Conservation (phyloP, 768 basidiomycete genomes). For the Termitomyces eurrhizus region DNA sequence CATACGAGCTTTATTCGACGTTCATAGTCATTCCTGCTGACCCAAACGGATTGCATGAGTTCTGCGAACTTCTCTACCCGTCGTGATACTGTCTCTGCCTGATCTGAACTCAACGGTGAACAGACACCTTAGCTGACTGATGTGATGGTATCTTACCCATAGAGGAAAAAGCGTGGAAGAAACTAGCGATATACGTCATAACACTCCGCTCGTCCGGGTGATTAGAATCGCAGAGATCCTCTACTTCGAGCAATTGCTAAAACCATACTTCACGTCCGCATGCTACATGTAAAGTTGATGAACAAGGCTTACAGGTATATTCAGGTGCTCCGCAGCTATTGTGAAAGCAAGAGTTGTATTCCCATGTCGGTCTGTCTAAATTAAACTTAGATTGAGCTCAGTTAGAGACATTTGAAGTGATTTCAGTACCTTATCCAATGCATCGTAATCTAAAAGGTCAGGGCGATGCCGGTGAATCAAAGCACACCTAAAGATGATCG, state of each 20-base stretch:
- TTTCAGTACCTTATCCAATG: conserved; percentile 66
- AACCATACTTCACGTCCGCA: background rate
- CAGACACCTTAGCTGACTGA: background rate
- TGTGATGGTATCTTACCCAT: conserved; percentile 59
- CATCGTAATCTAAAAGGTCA: conserved; percentile 87
- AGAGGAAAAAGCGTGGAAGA: conserved; percentile 96
- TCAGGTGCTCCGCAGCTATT: conserved; percentile 82
- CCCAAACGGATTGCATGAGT: conserved; percentile 90
- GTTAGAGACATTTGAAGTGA: background rate
- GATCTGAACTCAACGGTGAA: conserved; percentile 50
- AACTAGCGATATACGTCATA: conserved; percentile 98
- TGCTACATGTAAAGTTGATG: background rate
- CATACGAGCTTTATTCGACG: conserved; percentile 71
- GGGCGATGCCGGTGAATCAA: conserved; percentile 97
- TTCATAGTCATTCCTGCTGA: conserved; percentile 88
- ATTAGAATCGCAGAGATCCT: conserved; percentile 86
- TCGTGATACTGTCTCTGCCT: conserved; percentile 90
- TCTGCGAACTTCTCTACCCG: conserved; percentile 96
- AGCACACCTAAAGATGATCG: conserved; percentile 65
- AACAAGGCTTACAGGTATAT: conserved; percentile 71
- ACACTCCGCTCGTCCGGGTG: conserved; percentile 94
- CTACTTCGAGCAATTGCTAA: conserved; percentile 93
- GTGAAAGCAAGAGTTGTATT: conserved; percentile 88
- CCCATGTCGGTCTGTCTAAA: conserved; percentile 67
- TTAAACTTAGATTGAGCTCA: conserved; percentile 8